Percentiles rank a stretch among this genome's conserved stretches.
phyloP scores from a whole-genome alignment of 2,329 filamentous ascomycete genomes.

The Eurotiales sp. region DNA sequence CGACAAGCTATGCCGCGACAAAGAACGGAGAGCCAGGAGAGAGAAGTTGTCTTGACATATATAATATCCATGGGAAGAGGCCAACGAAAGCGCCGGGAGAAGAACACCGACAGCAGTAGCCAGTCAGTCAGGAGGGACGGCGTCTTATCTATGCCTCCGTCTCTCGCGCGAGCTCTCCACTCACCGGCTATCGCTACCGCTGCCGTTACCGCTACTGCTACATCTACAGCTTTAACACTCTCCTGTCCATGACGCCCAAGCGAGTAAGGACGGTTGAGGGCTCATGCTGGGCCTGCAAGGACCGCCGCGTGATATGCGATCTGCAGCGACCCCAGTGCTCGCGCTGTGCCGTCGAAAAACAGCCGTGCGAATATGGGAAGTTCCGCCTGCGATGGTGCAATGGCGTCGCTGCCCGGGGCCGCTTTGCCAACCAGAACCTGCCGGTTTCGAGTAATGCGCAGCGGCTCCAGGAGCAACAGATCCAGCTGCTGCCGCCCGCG shows the following conservation, averaged over 20 bases:
- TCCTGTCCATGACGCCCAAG: slow-evolving; percentile 19
- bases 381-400: slow-evolving; percentile 44
- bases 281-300: slow-evolving; percentile 47
- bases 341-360: slow-evolving; percentile 28
- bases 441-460: slow-evolving; percentile 4
- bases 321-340: slow-evolving; percentile 36
- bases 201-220: no score
- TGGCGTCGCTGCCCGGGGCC: slow-evolving; percentile 20
- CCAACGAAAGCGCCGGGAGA: no score
- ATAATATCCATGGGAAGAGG: no score
- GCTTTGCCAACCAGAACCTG: slow-evolving; percentile 17
- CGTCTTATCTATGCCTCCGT: no score
- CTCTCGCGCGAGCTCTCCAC: no score
- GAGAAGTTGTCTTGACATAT: no score
- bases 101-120: no score
- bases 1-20: no score
- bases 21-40: no score
- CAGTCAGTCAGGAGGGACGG: no score
- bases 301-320: slow-evolving; percentile 44
- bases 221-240: neutral
- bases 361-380: slow-evolving; percentile 35
- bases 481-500: neutral
- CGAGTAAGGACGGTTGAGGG: slow-evolving; percentile 31
- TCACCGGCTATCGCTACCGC: no score
- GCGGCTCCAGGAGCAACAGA: neutral